Evolutionary conservation across 1,284 basidiomycete genomes (phyloP).

Genomic region (Cutaneotrichosporon sp.): DNA sequence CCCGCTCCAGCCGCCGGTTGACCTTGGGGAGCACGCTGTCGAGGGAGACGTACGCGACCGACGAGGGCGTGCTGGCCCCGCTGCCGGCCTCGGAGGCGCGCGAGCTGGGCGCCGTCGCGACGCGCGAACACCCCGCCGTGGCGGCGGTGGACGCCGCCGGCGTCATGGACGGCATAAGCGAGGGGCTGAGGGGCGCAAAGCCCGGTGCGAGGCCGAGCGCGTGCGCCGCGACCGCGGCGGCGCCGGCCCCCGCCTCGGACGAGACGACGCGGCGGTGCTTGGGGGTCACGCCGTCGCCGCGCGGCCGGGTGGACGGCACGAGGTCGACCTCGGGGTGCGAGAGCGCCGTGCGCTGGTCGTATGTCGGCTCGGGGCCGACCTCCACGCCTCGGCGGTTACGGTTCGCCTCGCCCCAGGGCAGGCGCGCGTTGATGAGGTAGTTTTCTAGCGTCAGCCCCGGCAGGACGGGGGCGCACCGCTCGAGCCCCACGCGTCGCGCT

Average conservation of each 20-base stretch:
- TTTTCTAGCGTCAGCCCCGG: conserved; percentile 39
- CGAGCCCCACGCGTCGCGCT: conserved; percentile 41
- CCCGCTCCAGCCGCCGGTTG: conserved; percentile 7
- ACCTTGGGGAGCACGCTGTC: conserved; percentile 18
- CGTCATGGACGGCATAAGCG: neutral
- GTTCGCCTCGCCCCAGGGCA: conserved; percentile 36
- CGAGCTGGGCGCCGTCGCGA: conserved; percentile 12
- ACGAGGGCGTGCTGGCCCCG: conserved; percentile 20
- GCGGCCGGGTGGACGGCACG: conserved; percentile 18
- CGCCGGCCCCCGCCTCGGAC: neutral
- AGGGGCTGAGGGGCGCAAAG: neutral
- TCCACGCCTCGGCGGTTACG: neutral
- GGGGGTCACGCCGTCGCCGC: neutral
- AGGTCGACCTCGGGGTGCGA: conserved; percentile 24
- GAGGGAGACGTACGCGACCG: conserved; percentile 21
- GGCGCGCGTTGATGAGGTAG: conserved; percentile 43
- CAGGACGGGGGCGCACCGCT: conserved; percentile 43
- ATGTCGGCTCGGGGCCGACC: conserved; percentile 20
- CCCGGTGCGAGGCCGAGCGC: conserved; percentile 2
- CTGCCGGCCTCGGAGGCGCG: conserved; percentile 2
- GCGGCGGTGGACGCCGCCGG: neutral
- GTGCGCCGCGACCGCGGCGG: conserved; percentile 12
- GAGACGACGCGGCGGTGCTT: conserved; percentile 1
- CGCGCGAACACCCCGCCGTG: conserved; percentile 11
- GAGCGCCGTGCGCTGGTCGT: conserved; percentile 26